Percentiles rank a stretch among this genome's conserved stretches.
These are phyloP conservation scores for Yamadazyma diddensiae DNA, from an alignment of 1,139 yeast genomes.

Conservation along the genomic window DNA sequence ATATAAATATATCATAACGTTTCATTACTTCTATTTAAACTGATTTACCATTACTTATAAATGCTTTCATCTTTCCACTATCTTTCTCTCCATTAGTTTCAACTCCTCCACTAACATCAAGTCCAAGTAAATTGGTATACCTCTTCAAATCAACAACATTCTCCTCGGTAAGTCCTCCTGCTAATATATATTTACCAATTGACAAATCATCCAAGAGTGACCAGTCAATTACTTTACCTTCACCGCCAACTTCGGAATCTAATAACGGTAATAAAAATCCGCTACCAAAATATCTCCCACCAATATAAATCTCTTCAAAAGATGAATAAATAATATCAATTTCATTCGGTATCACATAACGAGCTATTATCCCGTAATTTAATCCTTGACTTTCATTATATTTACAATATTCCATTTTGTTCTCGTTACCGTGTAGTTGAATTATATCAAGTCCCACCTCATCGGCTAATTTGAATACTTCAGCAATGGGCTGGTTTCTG, in stretches of 20 bases:
- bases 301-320: slow-evolving; percentile 12
- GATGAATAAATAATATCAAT: slow-evolving; percentile 18
- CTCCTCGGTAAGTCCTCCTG: slow-evolving; percentile 83
- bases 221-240: slow-evolving; percentile 82
- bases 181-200: slow-evolving; percentile 59
- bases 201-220: slow-evolving; percentile 25
- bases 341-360: slow-evolving; percentile 66
- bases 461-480: slow-evolving; percentile 48
- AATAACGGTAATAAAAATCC: slow-evolving; percentile 51
- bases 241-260: slow-evolving; percentile 92
- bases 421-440: slow-evolving; percentile 87
- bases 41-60: slow-evolving; percentile 48
- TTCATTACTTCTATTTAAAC: slow-evolving; percentile 1
- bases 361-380: slow-evolving; percentile 61
- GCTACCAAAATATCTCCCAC: slow-evolving; percentile 29
- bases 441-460: slow-evolving; percentile 66
- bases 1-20: background rate
- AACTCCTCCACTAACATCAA: slow-evolving; percentile 95
- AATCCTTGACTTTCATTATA: slow-evolving; percentile 15
- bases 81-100: slow-evolving; percentile 73
- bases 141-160: slow-evolving; percentile 57
- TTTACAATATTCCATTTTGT: slow-evolving; percentile 45
- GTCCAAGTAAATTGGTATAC: slow-evolving; percentile 64
- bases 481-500: slow-evolving; percentile 71
- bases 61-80: slow-evolving; percentile 51